These are phyloP conservation scores for Colletotrichum sp. DNA, from an alignment of 2,329 filamentous ascomycete genomes.

Conservation along the genomic window DNA sequence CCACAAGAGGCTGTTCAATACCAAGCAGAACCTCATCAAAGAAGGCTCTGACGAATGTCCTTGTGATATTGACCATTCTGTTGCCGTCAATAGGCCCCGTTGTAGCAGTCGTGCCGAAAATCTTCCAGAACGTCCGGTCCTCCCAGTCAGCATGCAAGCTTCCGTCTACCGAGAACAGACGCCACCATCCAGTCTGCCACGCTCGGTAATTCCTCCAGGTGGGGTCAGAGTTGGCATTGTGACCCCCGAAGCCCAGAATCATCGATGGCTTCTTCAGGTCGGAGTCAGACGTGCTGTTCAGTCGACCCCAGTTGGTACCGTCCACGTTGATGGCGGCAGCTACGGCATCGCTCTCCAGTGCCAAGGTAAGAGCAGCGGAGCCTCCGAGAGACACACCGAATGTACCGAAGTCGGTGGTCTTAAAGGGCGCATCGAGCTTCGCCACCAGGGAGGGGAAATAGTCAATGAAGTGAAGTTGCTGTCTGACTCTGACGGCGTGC, in stretches of 20 bases:
- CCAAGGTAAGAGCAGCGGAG: slow-evolving; percentile 22
- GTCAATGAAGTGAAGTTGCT: slow-evolving; percentile 25
- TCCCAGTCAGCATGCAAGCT: slow-evolving; percentile 12
- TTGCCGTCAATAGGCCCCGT: slow-evolving; percentile 10
- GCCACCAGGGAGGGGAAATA: slow-evolving; percentile 19
- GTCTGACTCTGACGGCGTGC: slow-evolving; percentile 23
- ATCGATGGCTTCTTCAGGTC: slow-evolving; percentile 26
- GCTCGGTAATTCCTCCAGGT: slow-evolving; percentile 11
- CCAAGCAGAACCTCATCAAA: slow-evolving; percentile 11
- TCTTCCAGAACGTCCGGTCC: slow-evolving; percentile 19
- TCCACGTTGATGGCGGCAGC: slow-evolving; percentile 28
- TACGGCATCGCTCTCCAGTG: slow-evolving; percentile 13
- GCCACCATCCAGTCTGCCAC: slow-evolving; percentile 20
- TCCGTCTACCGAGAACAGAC: slow-evolving; percentile 7
- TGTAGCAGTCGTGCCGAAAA: neutral
- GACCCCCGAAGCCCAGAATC: slow-evolving; percentile 23
- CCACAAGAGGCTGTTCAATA: neutral
- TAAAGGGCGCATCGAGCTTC: slow-evolving; percentile 20
- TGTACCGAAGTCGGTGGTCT: slow-evolving; percentile 19
- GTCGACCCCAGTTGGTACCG: slow-evolving; percentile 16
- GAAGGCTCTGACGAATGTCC: slow-evolving; percentile 9
- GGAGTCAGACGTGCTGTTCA: slow-evolving; percentile 15
- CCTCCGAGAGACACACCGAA: slow-evolving; percentile 29
- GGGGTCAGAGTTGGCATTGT: slow-evolving; percentile 14
- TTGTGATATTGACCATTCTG: slow-evolving; percentile 14